Conservation (phyloP, 768 basidiomycete genomes). For the Multifurca ochricompacta region DNA sequence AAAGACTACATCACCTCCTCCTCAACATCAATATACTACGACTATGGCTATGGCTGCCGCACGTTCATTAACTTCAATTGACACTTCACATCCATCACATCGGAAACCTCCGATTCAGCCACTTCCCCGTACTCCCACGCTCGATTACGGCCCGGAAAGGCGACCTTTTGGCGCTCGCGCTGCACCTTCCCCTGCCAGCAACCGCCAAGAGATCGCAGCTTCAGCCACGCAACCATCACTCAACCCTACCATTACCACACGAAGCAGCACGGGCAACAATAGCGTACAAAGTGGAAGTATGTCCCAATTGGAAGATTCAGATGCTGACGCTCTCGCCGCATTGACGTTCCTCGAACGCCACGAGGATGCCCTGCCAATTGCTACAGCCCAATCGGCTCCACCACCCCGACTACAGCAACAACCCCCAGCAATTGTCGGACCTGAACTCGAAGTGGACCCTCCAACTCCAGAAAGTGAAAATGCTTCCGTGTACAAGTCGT, state of each 20-base stretch:
- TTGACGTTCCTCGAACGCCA: slow-evolving; percentile 62
- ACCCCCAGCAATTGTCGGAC: slow-evolving; percentile 25
- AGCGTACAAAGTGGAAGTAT: background rate
- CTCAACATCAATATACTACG: too few relatives aligned
- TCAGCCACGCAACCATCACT: slow-evolving; percentile 17
- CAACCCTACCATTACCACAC: slow-evolving; percentile 2
- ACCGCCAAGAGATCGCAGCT: slow-evolving; percentile 7
- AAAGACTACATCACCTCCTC: slow-evolving; percentile 10
- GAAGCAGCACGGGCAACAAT: slow-evolving; percentile 7
- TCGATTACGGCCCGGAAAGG: slow-evolving; percentile 14
- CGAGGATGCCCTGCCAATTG: slow-evolving; percentile 27
- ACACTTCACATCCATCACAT: slow-evolving; percentile 10
- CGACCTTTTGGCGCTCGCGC: slow-evolving; percentile 85
- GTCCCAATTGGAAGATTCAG: slow-evolving; percentile 36
- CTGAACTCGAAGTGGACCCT: slow-evolving; percentile 26
- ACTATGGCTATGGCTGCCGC: background rate
- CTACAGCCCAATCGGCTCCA: slow-evolving; percentile 22
- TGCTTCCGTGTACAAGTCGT: slow-evolving; percentile 56
- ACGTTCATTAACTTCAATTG: background rate
- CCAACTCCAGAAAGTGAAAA: slow-evolving; percentile 22
- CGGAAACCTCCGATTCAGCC: slow-evolving; percentile 21
- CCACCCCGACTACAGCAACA: slow-evolving; percentile 25
- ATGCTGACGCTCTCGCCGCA: slow-evolving; percentile 71
- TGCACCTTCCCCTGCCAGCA: slow-evolving; percentile 32
- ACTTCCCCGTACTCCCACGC: slow-evolving; percentile 16